Evolutionary conservation across 2,329 filamentous ascomycete genomes (phyloP), one percentile per base, ranked within the genome.

Genomic region (Exserohilum turcica): DNA sequence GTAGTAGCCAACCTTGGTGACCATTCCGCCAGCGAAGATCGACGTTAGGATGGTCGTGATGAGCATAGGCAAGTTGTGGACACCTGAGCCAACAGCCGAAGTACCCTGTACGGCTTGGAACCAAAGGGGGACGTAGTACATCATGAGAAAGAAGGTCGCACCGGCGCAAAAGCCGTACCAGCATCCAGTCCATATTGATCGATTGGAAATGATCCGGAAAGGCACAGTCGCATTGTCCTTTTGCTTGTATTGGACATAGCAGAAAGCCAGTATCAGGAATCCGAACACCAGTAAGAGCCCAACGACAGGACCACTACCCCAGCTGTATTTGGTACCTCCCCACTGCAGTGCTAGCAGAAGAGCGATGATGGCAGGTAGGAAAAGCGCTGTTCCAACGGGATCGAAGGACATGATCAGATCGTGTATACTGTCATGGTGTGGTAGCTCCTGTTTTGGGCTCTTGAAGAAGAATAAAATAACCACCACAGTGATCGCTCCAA

Each of bases 231-330:
- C 60, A 24, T 19, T 33, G 31, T 57, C 43, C 35, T 37, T 19
- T 9, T 15, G 35, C 35, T 7, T 37, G n/a, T 16, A 37, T 36
- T 67, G 61, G 2, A 60, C 58, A 3, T 60, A 54, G 24, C 77
- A 48, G 57, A 82, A 83, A 2, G 48, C 63, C 31, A 76, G 52
- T 15, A 80, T 48, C 3, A 82, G 67, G 13, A 78, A 55, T 4
- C 52, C 60, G 9, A 71, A 72, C 3, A 80, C 56, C 29, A 72
- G 64, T 36, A 79, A 57, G 52, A 81, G 68, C 0, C 72, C 74
- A 24, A 82, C 76, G 35, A 82, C 73, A 6, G 74, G 71, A 0
- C 69, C 70, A 44, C 71, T 72, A 36, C 63, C 68, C 80, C 78
- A 81, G 7, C 53, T 12, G 18, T 71, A 68, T 9, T 53, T 65